These are phyloP conservation scores for Paraglomus brasilianum DNA, from an alignment of 192 early-diverging fungal species.

Conservation along the genomic window DNA sequence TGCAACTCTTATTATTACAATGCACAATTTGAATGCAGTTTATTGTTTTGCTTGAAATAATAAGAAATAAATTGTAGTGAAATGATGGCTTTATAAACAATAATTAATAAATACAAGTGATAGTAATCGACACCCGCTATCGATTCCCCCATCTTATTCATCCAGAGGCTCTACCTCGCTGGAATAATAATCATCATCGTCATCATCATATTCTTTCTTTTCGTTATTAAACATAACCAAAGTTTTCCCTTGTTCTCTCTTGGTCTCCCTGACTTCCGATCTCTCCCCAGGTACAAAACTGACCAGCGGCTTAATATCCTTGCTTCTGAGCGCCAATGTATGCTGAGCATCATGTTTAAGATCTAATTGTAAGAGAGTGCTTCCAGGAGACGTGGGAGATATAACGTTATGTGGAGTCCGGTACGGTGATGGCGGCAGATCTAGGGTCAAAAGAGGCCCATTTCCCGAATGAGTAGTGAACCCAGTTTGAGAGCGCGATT, in stretches of 20 bases:
- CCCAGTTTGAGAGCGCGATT: background rate
- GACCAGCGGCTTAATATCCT: conserved; percentile 20
- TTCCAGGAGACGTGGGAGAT: conserved; percentile 4
- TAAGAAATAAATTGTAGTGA: too few relatives aligned
- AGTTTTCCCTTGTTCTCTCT: background rate
- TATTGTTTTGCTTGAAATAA: too few relatives aligned
- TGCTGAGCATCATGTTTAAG: conserved; percentile 7
- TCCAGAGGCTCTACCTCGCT: too few relatives aligned
- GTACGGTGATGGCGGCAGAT: too few relatives aligned
- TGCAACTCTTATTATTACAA: too few relatives aligned
- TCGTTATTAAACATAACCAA: background rate
- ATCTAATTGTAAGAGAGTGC: conserved; percentile 2
- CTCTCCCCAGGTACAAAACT: conserved; percentile 11
- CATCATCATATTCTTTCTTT: background rate
- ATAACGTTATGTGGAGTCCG: background rate
- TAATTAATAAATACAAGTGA: too few relatives aligned
- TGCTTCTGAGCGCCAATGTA: conserved; percentile 11
- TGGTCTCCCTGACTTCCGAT: background rate
- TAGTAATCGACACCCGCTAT: too few relatives aligned
- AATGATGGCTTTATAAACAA: too few relatives aligned
- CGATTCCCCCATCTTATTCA: too few relatives aligned
- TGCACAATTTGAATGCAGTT: too few relatives aligned
- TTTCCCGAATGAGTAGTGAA: too few relatives aligned
- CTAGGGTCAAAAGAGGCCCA: too few relatives aligned
- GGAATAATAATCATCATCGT: background rate